phyloP scores from a whole-genome alignment of 257 asterid species.

The Primulina eburnea region DNA sequence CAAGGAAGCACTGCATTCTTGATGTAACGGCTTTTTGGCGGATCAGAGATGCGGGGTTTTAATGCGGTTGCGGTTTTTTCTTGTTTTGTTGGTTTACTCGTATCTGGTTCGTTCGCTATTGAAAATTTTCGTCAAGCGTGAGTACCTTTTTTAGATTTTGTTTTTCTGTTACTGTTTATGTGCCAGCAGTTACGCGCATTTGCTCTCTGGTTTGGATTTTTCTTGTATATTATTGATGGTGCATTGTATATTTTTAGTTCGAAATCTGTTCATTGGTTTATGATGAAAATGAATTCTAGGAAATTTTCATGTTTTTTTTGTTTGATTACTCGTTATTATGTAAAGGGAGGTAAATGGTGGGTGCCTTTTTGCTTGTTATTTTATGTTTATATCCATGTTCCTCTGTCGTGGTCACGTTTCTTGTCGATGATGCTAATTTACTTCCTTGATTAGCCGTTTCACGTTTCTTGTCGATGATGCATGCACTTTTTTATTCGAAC shows the following conservation, averaged over 20 bases:
- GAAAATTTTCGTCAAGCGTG: conserved; percentile 82
- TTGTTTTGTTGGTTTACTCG: conserved; percentile 39
- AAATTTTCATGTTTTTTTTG: too few relatives aligned
- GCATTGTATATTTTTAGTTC: conserved; percentile 22
- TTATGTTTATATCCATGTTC: neutral
- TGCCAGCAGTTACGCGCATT: conserved; percentile 22
- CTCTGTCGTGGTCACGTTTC: neutral
- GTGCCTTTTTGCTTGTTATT: neutral
- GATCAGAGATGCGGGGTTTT: conserved; percentile 65
- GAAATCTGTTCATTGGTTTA: neutral
- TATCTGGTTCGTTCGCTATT: conserved; percentile 44
- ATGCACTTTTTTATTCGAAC: too few relatives aligned
- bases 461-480: neutral
- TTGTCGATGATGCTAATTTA: neutral
- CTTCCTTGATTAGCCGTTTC: neutral
- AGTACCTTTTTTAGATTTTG: conserved; percentile 29
- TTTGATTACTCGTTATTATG: neutral
- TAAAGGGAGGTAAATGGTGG: neutral
- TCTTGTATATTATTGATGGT: conserved; percentile 5
- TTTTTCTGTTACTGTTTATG: neutral
- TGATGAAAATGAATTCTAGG: too few relatives aligned
- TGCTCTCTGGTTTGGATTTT: conserved; percentile 17
- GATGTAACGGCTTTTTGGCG: conserved; percentile 18
- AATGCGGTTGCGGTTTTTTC: conserved; percentile 35
- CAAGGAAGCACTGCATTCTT: conserved; percentile 32